Percentiles rank a stretch among this genome's conserved stretches.
Conservation (phyloP, 805 yeast species). For the Pichia californica region DNA sequence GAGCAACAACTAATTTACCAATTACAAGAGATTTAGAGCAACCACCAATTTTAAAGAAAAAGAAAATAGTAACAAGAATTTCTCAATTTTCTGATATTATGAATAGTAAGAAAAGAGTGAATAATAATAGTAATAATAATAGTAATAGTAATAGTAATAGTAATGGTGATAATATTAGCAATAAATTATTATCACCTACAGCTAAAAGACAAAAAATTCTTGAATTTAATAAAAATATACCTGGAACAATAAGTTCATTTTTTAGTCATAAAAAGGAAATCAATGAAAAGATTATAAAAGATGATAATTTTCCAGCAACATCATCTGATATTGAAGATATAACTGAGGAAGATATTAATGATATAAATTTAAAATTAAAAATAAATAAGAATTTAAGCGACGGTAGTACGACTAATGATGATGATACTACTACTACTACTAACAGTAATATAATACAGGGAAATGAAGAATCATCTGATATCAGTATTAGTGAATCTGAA, state of each 20-base stretch:
- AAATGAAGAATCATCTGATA: conserved; percentile 7
- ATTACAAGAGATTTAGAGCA: neutral
- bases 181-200: conserved; percentile 16
- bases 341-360: conserved; percentile 11
- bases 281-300: neutral
- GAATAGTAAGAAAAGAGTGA: neutral
- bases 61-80: conserved; percentile 18
- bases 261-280: conserved; percentile 10
- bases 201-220: conserved; percentile 24
- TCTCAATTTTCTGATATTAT: conserved; percentile 18
- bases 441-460: too few relatives aligned
- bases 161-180: too few relatives aligned
- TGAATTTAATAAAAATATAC: conserved; percentile 11
- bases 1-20: conserved; percentile 2
- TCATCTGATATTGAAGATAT: conserved; percentile 12
- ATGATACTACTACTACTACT: too few relatives aligned
- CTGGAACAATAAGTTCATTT: conserved; percentile 15
- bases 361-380: conserved; percentile 2
- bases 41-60: conserved; percentile 6
- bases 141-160: neutral
- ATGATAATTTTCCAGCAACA: conserved; percentile 3
- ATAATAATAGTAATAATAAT: neutral
- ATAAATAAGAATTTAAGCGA: neutral
- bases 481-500: conserved; percentile 5
- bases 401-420: neutral